phyloP scores from a whole-genome alignment of 495 filamentous ascomycete species.

The Tuber umbilicatum region DNA sequence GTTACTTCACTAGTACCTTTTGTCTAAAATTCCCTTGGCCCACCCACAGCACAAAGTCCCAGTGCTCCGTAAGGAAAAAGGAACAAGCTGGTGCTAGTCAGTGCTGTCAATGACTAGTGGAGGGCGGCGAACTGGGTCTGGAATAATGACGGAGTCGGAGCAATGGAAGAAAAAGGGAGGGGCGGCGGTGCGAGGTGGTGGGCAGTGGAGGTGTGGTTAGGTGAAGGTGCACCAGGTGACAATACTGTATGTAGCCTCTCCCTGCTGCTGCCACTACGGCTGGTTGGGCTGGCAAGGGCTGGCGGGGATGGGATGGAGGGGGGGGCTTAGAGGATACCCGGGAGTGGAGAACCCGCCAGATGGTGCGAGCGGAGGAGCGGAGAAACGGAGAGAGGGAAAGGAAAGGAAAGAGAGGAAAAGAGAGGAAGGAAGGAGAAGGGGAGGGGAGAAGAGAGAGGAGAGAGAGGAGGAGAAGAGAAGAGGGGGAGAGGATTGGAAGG shows the following conservation, averaged over 20 bases:
- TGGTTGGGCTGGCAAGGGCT: constrained; percentile 31
- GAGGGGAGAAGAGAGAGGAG: constrained; percentile 7
- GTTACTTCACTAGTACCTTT: constrained; percentile 5
- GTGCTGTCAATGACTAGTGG: constrained; percentile 2
- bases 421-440: not conserved
- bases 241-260: not conserved
- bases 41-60: constrained; percentile 1
- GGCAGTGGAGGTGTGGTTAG: not conserved
- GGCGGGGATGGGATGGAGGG: constrained; percentile 38
- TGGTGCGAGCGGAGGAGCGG: constrained; percentile 37
- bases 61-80: not conserved
- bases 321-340: constrained; percentile 10
- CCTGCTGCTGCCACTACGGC: constrained; percentile 10
- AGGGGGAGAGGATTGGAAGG: constrained; percentile 25
- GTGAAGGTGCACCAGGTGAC: not conserved
- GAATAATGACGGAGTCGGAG: constrained; percentile 1
- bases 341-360: constrained; percentile 32
- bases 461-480: constrained; percentile 16
- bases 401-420: constrained; percentile 7
- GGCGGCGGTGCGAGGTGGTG: not conserved
- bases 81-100: not conserved
- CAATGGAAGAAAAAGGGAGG: not conserved
- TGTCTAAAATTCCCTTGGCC: constrained; percentile 4
- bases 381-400: constrained; percentile 15
- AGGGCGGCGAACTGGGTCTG: constrained; percentile 1